A percentile compares a stretch with the other conserved stretches of the same genome.
Conservation (phyloP, 1,284 basidiomycete genomes). For the Moesziomyces sp. region DNA sequence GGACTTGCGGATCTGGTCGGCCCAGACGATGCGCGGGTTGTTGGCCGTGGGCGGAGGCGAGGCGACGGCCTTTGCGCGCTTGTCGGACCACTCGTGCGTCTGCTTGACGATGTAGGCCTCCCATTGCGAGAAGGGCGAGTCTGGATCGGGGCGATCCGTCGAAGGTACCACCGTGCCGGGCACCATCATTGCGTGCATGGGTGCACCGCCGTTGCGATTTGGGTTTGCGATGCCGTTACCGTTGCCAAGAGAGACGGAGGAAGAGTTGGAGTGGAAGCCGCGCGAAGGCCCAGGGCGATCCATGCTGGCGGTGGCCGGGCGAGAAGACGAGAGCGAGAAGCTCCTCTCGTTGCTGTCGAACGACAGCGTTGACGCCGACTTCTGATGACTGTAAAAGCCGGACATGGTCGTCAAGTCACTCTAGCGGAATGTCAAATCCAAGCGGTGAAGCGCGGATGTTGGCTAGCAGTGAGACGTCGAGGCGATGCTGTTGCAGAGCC, state of each 20-base stretch:
- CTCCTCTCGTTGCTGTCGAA: conserved; percentile 15
- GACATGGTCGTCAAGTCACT: conserved; percentile 11
- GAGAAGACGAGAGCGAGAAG: conserved; percentile 9
- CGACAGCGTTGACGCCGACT: conserved; percentile 7
- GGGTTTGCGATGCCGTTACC: not conserved
- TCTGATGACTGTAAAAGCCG: conserved; percentile 16
- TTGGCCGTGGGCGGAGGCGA: conserved; percentile 5
- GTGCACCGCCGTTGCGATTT: conserved; percentile 10
- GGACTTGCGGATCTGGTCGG: conserved; percentile 34
- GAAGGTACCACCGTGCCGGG: conserved; percentile 24
- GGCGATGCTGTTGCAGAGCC: not conserved
- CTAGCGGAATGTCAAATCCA: not conserved
- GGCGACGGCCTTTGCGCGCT: conserved; percentile 11
- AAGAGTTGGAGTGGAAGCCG: conserved; percentile 13
- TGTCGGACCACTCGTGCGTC: conserved; percentile 27
- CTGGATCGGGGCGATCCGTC: conserved; percentile 13
- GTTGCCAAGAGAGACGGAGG: conserved; percentile 13
- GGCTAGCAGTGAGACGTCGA: no score
- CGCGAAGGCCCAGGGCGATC: conserved; percentile 2
- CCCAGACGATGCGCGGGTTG: conserved; percentile 33
- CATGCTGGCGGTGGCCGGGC: not conserved
- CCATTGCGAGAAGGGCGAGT: conserved; percentile 40
- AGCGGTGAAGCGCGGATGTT: no score
- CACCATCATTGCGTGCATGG: conserved; percentile 46
- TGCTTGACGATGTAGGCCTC: conserved; percentile 46